Conservation (phyloP, 495 filamentous ascomycete species). For the Peziza echinospora region DNA sequence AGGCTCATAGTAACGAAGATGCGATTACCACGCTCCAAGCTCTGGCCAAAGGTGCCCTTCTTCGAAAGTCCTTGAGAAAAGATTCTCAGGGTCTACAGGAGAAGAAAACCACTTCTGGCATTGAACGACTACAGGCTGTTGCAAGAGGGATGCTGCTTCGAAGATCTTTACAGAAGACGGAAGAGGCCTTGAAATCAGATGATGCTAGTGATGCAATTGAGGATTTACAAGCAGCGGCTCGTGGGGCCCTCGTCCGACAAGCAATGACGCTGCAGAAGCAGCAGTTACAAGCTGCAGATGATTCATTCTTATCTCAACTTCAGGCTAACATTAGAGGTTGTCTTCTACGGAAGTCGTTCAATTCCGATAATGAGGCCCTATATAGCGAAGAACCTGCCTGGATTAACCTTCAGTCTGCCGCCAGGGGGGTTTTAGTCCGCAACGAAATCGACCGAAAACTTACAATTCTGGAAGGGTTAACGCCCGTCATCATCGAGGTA, state of each 20-base stretch:
- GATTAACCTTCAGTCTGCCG: conserved; percentile 29
- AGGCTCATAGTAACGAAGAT: conserved; percentile 19
- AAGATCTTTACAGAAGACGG: conserved; percentile 21
- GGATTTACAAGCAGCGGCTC: conserved; percentile 28
- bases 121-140: conserved; percentile 15
- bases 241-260: conserved; percentile 28
- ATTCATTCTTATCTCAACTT: conserved; percentile 10
- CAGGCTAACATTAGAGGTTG: conserved; percentile 35
- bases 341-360: conserved; percentile 23
- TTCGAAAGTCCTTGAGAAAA: conserved; percentile 22
- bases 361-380: conserved; percentile 23
- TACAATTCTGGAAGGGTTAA: conserved; percentile 22
- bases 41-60: conserved; percentile 24
- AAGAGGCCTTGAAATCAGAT: conserved; percentile 10
- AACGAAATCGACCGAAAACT: conserved; percentile 24
- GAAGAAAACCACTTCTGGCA: conserved; percentile 12
- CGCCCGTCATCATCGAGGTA: conserved; percentile 27
- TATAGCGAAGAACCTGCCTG: conserved; percentile 23
- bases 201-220: conserved; percentile 6
- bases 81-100: conserved; percentile 5
- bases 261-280: conserved; percentile 22
- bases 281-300: conserved; percentile 13
- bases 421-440: conserved; percentile 28
- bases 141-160: conserved; percentile 25
- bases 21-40: conserved; percentile 20